Conservation (phyloP, 2,329 filamentous ascomycete genomes). For the Uncinocarpus reesii region DNA sequence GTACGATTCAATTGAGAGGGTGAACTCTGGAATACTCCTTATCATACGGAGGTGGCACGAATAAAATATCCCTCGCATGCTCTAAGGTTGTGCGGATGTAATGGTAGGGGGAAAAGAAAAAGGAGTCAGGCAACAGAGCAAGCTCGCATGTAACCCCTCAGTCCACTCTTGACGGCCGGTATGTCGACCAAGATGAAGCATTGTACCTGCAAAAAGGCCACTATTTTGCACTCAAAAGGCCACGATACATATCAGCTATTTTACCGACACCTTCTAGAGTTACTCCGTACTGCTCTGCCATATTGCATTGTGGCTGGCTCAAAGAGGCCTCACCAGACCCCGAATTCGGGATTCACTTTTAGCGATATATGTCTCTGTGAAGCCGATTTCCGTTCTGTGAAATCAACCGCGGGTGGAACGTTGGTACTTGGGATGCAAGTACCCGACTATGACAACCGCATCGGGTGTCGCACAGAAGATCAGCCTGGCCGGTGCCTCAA, state of each 20-base stretch:
- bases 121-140: slow-evolving; percentile 5
- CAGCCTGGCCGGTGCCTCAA: too few species aligned
- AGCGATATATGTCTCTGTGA: too few species aligned
- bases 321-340: too few species aligned
- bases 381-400: too few species aligned
- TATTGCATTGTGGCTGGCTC: too few species aligned
- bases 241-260: slow-evolving; percentile 3
- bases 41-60: slow-evolving; percentile 2
- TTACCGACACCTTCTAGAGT: not conserved
- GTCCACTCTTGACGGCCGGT: not conserved
- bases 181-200: slow-evolving; percentile 3
- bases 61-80: slow-evolving; percentile 1
- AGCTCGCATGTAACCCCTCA: slow-evolving; percentile 5
- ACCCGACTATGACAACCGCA: too few species aligned
- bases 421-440: too few species aligned
- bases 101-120: slow-evolving; percentile 7
- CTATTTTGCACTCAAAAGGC: slow-evolving; percentile 6
- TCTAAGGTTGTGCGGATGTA: slow-evolving; percentile 6
- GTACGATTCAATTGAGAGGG: not conserved
- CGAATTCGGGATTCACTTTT: too few species aligned
- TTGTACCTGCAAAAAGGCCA: slow-evolving; percentile 6
- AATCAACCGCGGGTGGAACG: too few species aligned
- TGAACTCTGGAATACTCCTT: slow-evolving; percentile 1
- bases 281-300: slow-evolving; percentile 1
- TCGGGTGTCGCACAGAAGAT: too few species aligned